These are phyloP conservation scores for Lyophyllum semitale DNA, from an alignment of 768 basidiomycete genomes.

Conservation along the genomic window DNA sequence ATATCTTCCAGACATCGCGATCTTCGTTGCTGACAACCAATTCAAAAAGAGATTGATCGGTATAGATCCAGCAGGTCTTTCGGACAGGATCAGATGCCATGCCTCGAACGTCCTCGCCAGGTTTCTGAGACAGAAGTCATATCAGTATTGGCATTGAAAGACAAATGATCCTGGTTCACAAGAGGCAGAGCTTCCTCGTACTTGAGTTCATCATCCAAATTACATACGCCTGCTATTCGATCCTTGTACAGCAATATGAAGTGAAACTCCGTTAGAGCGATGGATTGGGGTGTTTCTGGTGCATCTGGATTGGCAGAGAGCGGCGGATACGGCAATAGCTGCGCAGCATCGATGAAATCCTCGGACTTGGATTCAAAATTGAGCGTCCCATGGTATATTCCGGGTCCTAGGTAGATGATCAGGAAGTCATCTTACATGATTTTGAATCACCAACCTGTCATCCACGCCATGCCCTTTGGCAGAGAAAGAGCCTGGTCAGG, in stretches of 20 bases:
- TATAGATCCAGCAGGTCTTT: constrained; percentile 93
- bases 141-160: background rate
- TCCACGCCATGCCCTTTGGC: constrained; percentile 84
- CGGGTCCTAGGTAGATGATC: constrained; percentile 59
- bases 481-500: constrained; percentile 68
- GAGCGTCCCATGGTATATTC: constrained; percentile 84
- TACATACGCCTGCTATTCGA: constrained; percentile 74
- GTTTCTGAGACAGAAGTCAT: constrained; percentile 54
- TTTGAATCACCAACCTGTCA: constrained; percentile 64
- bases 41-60: constrained; percentile 87
- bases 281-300: constrained; percentile 64
- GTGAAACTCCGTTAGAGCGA: constrained; percentile 90
- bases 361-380: constrained; percentile 71
- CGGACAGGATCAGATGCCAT: constrained; percentile 84
- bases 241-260: constrained; percentile 85
- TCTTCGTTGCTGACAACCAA: constrained; percentile 85
- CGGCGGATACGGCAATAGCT: constrained; percentile 77
- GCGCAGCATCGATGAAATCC: constrained; percentile 75
- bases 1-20: constrained; percentile 93
- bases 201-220: constrained; percentile 75
- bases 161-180: constrained; percentile 46
- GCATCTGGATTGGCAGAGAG: constrained; percentile 27
- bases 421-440: background rate
- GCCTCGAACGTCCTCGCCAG: constrained; percentile 70
- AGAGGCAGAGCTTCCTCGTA: constrained; percentile 85